Evolutionary conservation across 2,329 filamentous ascomycete species (phyloP).

Genomic region (Celoporthe dispersa): DNA sequence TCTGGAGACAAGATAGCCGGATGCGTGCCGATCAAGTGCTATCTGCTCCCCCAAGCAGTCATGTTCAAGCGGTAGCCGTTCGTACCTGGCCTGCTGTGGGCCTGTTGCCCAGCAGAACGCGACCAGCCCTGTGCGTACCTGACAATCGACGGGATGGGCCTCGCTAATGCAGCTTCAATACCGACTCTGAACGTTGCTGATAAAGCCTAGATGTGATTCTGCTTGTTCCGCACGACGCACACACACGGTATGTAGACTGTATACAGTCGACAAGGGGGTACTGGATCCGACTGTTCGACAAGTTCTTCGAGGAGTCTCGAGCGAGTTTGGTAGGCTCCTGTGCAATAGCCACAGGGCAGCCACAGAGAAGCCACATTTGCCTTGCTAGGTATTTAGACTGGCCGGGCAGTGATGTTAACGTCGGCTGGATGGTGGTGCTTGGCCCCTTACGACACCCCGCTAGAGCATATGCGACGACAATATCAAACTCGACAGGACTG

Average conservation of each 20-base stretch:
- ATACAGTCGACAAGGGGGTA: neutral
- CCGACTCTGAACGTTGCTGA: neutral
- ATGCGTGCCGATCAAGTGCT: neutral
- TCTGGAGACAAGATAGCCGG: neutral
- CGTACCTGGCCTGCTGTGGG: neutral
- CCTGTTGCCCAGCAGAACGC: neutral
- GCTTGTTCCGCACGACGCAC: neutral
- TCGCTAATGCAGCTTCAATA: slow-evolving; percentile 3
- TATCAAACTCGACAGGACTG: neutral
- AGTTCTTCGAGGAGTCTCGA: neutral
- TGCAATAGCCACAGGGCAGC: neutral
- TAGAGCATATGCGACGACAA: neutral
- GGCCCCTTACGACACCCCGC: neutral
- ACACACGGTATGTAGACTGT: neutral
- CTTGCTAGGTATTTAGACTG: neutral
- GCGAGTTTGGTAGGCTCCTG: neutral
- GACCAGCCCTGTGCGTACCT: neutral
- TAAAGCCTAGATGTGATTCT: neutral
- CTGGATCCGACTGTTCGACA: neutral
- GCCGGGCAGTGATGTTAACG: neutral
- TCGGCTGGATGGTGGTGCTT: neutral
- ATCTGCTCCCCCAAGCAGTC: neutral
- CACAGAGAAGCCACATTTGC: neutral
- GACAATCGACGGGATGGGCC: neutral
- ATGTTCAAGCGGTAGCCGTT: neutral